These are phyloP conservation scores for Lecanoromycetidae sp. DNA, from an alignment of 2,329 filamentous ascomycete genomes.

Conservation along the genomic window DNA sequence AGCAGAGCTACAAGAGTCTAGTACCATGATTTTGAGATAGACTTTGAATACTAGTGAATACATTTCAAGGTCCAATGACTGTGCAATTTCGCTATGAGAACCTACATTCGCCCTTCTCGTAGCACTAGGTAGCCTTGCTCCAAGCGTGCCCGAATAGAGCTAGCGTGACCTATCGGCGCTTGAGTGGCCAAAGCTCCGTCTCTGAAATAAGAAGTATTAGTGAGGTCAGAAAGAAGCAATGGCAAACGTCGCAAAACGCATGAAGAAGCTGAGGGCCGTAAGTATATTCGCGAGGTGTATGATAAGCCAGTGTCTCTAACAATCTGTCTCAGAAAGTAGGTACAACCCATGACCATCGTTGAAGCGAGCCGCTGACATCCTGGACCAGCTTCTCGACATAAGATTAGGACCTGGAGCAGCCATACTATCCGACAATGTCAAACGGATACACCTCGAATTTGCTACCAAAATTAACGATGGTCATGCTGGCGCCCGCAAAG, in stretches of 20 bases:
- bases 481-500: conserved; percentile 52
- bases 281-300: conserved; percentile 25
- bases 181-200: no score
- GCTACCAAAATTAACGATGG: conserved; percentile 31
- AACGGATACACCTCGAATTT: conserved; percentile 34
- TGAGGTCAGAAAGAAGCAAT: conserved; percentile 25
- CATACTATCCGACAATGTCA: conserved; percentile 49
- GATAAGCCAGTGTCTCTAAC: conserved; percentile 6
- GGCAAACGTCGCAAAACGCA: conserved; percentile 47
- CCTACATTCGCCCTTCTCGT: no score
- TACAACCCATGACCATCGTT: conserved; percentile 4
- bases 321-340: conserved; percentile 34
- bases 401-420: conserved; percentile 74
- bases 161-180: no score
- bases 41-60: no score
- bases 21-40: no score
- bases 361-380: not conserved
- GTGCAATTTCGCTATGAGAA: no score
- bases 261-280: conserved; percentile 63
- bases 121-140: no score
- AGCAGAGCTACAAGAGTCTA: no score
- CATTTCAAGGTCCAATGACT: no score
- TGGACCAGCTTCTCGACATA: conserved; percentile 54
- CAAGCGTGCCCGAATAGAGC: no score
- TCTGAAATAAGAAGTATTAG: no score